Base-by-base conservation (phyloP, 805 yeast species). In the Schwanniomyces pseudopolymorphus region DNA sequence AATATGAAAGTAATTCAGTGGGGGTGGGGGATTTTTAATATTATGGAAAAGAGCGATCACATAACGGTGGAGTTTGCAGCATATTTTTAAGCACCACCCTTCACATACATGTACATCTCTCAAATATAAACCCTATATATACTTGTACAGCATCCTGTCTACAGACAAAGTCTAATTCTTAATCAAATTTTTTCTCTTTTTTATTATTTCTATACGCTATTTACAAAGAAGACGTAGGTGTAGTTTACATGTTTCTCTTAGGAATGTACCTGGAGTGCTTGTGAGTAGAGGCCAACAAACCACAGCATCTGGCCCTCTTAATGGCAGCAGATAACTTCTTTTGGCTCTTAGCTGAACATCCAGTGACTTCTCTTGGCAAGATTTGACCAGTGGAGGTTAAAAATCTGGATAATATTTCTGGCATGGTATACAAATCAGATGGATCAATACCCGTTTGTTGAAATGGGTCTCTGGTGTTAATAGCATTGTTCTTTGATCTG, bases 281-380 rank as follows among this genome's bases (percentile, higher is more conserved):
- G 58, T 87, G 90, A n/a, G 84, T 85, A 50, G 83, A 73, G 37
- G 94, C 83, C 62, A 90, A 70, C 49, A 89, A 74, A 0, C 97
- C 97, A 45, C 85, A 82, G 3, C 86, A 83, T 60, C 92, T 81
- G 13, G 91, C 84, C 55, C 96, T 78, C 60, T 87, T 83, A 39
- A 90, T 77, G 14, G 96, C 95, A 56, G 81, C 85, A 1, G 90
- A 75, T 55, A 90, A 67, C 55, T 78, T 75, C 58, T 80, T 81
- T 61, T 90, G 96, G 58, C 85, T 87, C 52, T 72, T 75, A 9
- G 78, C 77, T 33, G 72, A 77, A 51, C 88, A 75, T 4, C 92
- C 90, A 2, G 89, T 83, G 13, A 81, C 79, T 44, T 81, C 81
- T 49, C 92, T 78, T 17, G 89, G 87, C 43, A 83, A 68, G 38